Conservation (phyloP, 257 asterid genomes). For the Striga asiatica region DNA sequence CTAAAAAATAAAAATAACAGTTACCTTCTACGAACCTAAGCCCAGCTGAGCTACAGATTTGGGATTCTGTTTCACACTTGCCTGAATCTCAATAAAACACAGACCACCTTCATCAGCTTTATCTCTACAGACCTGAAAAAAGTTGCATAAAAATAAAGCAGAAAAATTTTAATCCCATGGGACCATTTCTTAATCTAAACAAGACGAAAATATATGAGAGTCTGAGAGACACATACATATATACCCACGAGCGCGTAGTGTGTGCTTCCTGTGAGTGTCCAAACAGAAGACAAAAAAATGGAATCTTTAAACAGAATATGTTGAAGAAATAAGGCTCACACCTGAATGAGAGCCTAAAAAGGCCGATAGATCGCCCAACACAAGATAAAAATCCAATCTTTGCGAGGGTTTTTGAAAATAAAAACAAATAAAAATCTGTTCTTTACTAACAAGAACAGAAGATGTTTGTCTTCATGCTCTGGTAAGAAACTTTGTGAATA, state of each 20-base stretch:
- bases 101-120: conserved; percentile 9
- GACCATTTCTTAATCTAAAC: not conserved
- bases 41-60: conserved; percentile 12
- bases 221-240: too few species aligned
- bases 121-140: conserved; percentile 12
- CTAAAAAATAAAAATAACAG: conserved; percentile 1
- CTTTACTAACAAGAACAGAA: not conserved
- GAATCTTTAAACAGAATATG: conserved; percentile 5
- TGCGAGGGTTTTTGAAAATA: not conserved
- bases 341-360: too few species aligned
- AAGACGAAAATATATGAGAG: too few species aligned
- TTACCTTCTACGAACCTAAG: conserved; percentile 21
- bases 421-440: not conserved
- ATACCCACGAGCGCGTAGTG: too few species aligned
- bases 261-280: not conserved
- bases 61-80: not conserved
- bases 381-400: not conserved
- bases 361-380: not conserved
- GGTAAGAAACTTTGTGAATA: not conserved
- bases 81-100: conserved; percentile 12
- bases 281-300: conserved; percentile 4
- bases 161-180: not conserved
- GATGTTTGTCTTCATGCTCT: not conserved
- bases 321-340: too few species aligned
- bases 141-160: conserved; percentile 12